Evolutionary conservation across 2,329 filamentous ascomycete genomes (phyloP).

Genomic region (Ophiostoma angusticollis): DNA sequence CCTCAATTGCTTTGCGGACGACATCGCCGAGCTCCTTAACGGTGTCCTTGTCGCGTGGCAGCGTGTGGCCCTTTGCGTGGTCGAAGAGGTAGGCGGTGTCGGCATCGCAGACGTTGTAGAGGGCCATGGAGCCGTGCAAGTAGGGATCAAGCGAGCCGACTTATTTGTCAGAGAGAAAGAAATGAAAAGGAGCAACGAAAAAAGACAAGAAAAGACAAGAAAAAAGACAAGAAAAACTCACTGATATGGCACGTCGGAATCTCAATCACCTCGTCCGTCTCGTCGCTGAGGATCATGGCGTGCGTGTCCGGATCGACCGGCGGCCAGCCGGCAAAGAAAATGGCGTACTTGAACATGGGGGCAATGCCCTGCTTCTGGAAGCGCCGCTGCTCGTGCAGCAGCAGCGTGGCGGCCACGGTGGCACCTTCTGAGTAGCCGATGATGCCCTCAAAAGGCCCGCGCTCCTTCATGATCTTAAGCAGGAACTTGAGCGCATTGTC

Average conservation of each 20-base stretch:
- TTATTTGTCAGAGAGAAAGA: slow-evolving; percentile 12
- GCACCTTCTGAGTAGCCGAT: slow-evolving; percentile 51
- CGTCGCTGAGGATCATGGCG: slow-evolving; percentile 34
- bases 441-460: slow-evolving; percentile 37
- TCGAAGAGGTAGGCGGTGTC: slow-evolving; percentile 50
- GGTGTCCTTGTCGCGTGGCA: slow-evolving; percentile 39
- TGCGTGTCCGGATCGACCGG: slow-evolving; percentile 31
- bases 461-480: slow-evolving; percentile 31
- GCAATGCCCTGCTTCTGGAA: slow-evolving; percentile 21
- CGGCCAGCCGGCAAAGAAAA: slow-evolving; percentile 43
- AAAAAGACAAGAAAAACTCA: slow-evolving; percentile 19
- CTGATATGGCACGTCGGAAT: slow-evolving; percentile 40
- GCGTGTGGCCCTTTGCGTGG: slow-evolving; percentile 50
- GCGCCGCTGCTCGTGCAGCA: slow-evolving; percentile 36
- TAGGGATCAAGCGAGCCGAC: slow-evolving; percentile 47
- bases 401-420: slow-evolving; percentile 37
- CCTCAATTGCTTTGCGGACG: slow-evolving; percentile 22
- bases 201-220: background rate
- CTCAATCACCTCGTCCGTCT: slow-evolving; percentile 35
- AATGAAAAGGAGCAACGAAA: background rate
- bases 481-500: slow-evolving; percentile 29
- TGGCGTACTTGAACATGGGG: slow-evolving; percentile 32
- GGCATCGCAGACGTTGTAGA: slow-evolving; percentile 49
- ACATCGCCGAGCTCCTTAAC: slow-evolving; percentile 34
- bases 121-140: slow-evolving; percentile 44